Conservation (phyloP, 139 green algal genomes). For the Medakamo hakoo region DNA sequence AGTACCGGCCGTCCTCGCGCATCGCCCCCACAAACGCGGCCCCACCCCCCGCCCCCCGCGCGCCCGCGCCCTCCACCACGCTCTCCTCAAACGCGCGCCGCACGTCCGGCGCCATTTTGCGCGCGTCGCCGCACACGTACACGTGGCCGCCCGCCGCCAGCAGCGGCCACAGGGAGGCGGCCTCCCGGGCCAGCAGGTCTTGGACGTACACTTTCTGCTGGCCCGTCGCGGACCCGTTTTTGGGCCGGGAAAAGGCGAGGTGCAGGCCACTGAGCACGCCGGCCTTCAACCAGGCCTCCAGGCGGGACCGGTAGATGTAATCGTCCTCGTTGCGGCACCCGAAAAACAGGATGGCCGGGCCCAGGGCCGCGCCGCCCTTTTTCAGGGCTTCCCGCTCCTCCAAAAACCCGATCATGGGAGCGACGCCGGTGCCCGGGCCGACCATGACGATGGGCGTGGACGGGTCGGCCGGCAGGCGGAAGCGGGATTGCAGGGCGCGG, state of each 20-base stretch:
- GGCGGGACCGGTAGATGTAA: conserved; percentile 54
- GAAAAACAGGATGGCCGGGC: conserved; percentile 59
- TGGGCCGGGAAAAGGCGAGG: conserved; percentile 70
- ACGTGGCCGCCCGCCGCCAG: conserved; percentile 56
- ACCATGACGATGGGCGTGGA: conserved; percentile 79
- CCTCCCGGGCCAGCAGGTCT: conserved; percentile 51
- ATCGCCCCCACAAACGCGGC: conserved; percentile 4
- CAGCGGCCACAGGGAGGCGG: conserved; percentile 47
- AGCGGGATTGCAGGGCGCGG: background rate
- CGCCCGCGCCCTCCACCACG: background rate
- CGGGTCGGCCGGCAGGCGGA: conserved; percentile 33
- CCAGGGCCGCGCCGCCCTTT: background rate
- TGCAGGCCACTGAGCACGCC: conserved; percentile 38
- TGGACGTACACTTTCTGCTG: conserved; percentile 85
- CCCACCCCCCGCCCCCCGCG: no score
- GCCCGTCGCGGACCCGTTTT: no score
- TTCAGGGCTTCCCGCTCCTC: conserved; percentile 2
- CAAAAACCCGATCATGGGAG: conserved; percentile 73
- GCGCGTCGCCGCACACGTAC: conserved; percentile 80
- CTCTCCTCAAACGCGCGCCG: conserved; percentile 2
- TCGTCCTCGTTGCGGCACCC: conserved; percentile 71
- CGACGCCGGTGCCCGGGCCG: conserved; percentile 75
- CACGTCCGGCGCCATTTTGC: conserved; percentile 53
- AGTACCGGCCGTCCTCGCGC: conserved; percentile 13
- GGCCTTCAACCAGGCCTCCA: conserved; percentile 43